phyloP scores from a whole-genome alignment of 371 early-diverging fungal genomes.

The Mucor saturninus region DNA sequence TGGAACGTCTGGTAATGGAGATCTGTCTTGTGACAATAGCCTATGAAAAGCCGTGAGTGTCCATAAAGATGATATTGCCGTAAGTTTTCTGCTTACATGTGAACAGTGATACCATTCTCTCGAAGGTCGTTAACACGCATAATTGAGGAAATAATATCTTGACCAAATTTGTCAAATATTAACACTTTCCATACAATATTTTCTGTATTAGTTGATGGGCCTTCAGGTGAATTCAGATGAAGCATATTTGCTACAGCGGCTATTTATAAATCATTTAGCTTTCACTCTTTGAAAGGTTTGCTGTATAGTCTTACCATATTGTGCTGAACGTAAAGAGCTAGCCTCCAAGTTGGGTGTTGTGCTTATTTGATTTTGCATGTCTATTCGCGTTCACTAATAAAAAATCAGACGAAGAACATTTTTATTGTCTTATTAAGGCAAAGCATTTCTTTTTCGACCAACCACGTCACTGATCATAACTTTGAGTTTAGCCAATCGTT shows the following conservation, averaged over 20 bases:
- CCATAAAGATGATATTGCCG: not conserved
- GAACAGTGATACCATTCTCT: slow-evolving; percentile 98
- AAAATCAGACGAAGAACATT: not conserved
- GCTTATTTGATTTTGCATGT: slow-evolving; percentile 23
- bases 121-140: slow-evolving; percentile 97
- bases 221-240: slow-evolving; percentile 32
- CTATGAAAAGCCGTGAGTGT: slow-evolving; percentile 31
- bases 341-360: slow-evolving; percentile 14
- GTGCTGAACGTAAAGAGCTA: slow-evolving; percentile 25
- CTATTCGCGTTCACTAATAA: not conserved
- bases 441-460: not conserved
- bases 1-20: slow-evolving; percentile 94
- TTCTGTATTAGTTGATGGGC: slow-evolving; percentile 21
- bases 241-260: slow-evolving; percentile 33
- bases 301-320: slow-evolving; percentile 21
- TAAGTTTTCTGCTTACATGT: slow-evolving; percentile 71
- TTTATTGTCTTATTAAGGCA: not conserved
- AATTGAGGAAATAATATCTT: slow-evolving; percentile 96
- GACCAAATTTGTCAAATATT: slow-evolving; percentile 93
- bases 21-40: slow-evolving; percentile 79
- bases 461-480: too few species aligned
- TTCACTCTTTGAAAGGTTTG: not conserved
- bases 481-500: too few species aligned
- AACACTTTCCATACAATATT: slow-evolving; percentile 93
- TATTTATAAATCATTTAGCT: slow-evolving; percentile 2